phyloP scores from a whole-genome alignment of 805 yeast genomes.

The Ogataea kodamae region DNA sequence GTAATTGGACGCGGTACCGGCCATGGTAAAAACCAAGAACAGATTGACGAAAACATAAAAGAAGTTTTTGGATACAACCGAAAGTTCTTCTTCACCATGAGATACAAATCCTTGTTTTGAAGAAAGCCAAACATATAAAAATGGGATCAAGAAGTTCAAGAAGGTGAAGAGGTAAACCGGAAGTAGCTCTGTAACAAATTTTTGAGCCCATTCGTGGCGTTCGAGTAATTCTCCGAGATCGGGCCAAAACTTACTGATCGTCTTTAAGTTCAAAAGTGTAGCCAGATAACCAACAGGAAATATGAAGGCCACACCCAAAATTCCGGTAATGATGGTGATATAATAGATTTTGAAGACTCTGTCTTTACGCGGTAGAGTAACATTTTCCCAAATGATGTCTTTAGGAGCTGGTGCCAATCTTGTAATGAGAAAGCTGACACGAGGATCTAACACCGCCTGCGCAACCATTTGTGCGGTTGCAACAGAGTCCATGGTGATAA shows the following conservation, averaged over 20 bases:
- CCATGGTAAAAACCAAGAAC: conserved; percentile 89
- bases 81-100: conserved; percentile 86
- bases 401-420: conserved; percentile 93
- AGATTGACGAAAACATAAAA: conserved; percentile 91
- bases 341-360: conserved; percentile 60
- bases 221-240: conserved; percentile 65
- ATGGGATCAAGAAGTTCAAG: conserved; percentile 80
- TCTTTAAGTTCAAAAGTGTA: conserved; percentile 70
- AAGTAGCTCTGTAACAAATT: conserved; percentile 78
- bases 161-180: conserved; percentile 91
- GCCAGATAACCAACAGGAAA: conserved; percentile 85
- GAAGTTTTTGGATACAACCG: conserved; percentile 88
- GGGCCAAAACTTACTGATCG: conserved; percentile 82
- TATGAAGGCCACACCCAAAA: conserved; percentile 68
- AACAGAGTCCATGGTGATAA: conserved; percentile 90
- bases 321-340: conserved; percentile 63
- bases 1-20: conserved; percentile 82
- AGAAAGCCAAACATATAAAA: conserved; percentile 78
- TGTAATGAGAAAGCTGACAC: conserved; percentile 78
- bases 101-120: conserved; percentile 85
- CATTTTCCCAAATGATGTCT: conserved; percentile 90
- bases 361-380: conserved; percentile 74
- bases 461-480: conserved; percentile 97
- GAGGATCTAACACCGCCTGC: conserved; percentile 89
- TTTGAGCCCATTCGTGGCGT: conserved; percentile 66